Evolutionary conservation across 257 asterid genomes (phyloP).

Genomic region (Ilex asprella): DNA sequence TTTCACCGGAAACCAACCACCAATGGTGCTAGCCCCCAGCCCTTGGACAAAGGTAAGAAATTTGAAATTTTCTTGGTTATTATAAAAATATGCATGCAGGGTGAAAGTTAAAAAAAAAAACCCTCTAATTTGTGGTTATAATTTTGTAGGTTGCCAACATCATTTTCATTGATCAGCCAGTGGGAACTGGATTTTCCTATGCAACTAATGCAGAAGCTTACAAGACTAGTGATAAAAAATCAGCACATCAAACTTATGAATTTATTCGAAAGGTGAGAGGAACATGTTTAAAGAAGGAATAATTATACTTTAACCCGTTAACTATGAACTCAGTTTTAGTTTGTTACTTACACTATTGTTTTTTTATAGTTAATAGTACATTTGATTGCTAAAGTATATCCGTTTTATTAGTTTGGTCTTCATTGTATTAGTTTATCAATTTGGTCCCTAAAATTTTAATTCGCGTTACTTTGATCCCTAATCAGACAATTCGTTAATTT

Average conservation of each 20-base stretch:
- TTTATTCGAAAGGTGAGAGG: conserved; percentile 26
- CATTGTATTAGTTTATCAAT: too few species aligned
- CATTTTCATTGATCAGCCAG: conserved; percentile 30
- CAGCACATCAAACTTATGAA: conserved; percentile 11
- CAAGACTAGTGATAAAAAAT: conserved; percentile 10
- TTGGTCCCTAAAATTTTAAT: too few species aligned
- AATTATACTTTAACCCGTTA: too few species aligned
- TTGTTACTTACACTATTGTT: too few species aligned
- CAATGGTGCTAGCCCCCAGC: conserved; percentile 1
- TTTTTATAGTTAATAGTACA: too few species aligned
- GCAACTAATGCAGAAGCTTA: conserved; percentile 16
- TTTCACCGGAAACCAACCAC: background rate
- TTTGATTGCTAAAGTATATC: too few species aligned
- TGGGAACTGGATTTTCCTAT: conserved; percentile 35
- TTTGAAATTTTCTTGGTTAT: too few species aligned
- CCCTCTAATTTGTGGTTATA: background rate
- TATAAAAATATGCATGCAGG: too few species aligned
- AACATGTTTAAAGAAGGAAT: background rate
- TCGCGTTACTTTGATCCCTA: too few species aligned
- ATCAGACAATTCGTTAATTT: too few species aligned
- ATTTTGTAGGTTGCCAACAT: conserved; percentile 25
- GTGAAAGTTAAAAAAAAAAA: background rate
- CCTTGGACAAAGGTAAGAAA: conserved; percentile 19
- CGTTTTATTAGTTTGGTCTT: too few species aligned
- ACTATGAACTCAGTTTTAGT: too few species aligned